Evolutionary conservation across 805 yeast genomes (phyloP), one percentile per base, ranked within the genome.

Genomic region (Schizosaccharomyces octosporus): DNA sequence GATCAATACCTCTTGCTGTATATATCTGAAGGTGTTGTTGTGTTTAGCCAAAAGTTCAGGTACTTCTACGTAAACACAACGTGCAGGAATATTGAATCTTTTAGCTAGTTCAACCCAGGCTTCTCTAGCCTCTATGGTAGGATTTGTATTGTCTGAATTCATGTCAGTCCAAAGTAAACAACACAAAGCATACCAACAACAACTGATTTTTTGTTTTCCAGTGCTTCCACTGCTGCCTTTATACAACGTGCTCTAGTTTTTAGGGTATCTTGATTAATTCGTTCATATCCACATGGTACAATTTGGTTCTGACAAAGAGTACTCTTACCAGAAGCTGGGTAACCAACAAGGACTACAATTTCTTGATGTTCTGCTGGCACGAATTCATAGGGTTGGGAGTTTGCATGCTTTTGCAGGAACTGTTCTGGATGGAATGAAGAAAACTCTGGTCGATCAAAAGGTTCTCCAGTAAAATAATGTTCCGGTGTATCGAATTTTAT

Each of bases 401-500:
- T 19, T 29, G 7, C 11, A 29, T 39, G 11, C n/a, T n/a, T n/a
- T 41, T 21, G 29, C n/a, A 57, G 48, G 9, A 32, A 57, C n/a
- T 5, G 15, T 36, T 57, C 31, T 29, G 60, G 48, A 21, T 51
- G 57, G 29, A 51, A 51, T 24, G 57, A 29, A 17, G 19, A 21
- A 51, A 29, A 21, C 13, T 51, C 27, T 21, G 57, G 48, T 17
- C 43, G 60, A 17, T 42, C 61, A 13, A 48, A 24, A 7, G 13
- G 19, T n/a, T 41, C n/a, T 2, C 54, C 55, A 5, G 43, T 29
- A 63, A 85, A 83, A 62, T 74, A 74, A 60, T 83, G 82, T 66
- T 90, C 97, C 0, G 97, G 97, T 0, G 80, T 72, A 61, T 72
- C 72, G 67, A 87, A 90, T 24, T 65, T 64, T 1, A 87, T 57